A percentile compares a stretch with the other conserved stretches of the same genome.
Evolutionary conservation across 352 stramenopile species (phyloP).

Genomic region (Globisporangium middletonii): DNA sequence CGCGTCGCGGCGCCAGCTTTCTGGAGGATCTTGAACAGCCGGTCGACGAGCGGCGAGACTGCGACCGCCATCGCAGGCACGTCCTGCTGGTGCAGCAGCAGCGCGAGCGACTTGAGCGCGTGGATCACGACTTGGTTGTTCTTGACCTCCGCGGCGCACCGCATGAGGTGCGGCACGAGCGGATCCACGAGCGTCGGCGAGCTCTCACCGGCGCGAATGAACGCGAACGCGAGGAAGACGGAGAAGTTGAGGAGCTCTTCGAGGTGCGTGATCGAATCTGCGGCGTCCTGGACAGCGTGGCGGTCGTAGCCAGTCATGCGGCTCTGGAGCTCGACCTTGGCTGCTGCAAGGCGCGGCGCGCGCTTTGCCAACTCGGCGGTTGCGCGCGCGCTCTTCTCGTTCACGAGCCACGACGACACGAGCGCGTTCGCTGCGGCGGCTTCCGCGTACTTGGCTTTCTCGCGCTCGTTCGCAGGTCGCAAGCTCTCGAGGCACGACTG

Average conservation of each 20-base stretch:
- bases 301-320: constrained; percentile 83
- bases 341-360: constrained; percentile 43
- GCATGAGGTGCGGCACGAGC: constrained; percentile 89
- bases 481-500: constrained; percentile 67
- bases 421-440: constrained; percentile 20
- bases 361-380: constrained; percentile 56
- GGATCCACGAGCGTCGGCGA: constrained; percentile 80
- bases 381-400: constrained; percentile 64
- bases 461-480: constrained; percentile 51
- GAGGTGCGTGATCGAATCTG: constrained; percentile 55
- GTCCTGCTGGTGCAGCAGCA: constrained; percentile 83
- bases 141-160: constrained; percentile 88
- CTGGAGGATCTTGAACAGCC: constrained; percentile 90
- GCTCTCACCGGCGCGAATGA: constrained; percentile 33
- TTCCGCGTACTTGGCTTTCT: constrained; percentile 54
- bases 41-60: constrained; percentile 78
- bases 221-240: constrained; percentile 74
- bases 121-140: constrained; percentile 90
- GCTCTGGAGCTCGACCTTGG: constrained; percentile 51
- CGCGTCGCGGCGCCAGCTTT: constrained; percentile 87
- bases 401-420: constrained; percentile 71
- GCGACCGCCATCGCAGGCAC: constrained; percentile 86
- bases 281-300: constrained; percentile 44
- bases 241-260: constrained; percentile 85
- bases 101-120: constrained; percentile 90